phyloP scores from a whole-genome alignment of 306 rosid genomes.

The Elaeagnus macrophylla region DNA sequence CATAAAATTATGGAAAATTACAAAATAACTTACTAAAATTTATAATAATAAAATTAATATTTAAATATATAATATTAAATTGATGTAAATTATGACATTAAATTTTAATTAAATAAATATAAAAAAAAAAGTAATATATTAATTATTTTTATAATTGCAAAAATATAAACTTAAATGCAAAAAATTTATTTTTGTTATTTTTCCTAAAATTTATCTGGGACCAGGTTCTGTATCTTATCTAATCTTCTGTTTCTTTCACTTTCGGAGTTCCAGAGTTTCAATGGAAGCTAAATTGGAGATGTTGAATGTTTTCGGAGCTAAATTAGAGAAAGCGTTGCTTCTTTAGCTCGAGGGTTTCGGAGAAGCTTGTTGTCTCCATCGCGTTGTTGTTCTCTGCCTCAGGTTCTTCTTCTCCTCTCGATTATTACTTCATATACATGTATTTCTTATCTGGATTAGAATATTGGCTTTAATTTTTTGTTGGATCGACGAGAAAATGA shows the following conservation, averaged over 20 bases:
- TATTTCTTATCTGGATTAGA: background rate
- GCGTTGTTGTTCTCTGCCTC: conserved; percentile 58
- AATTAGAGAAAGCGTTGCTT: conserved; percentile 24
- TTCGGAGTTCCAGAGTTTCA: background rate
- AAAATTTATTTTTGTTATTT: too few relatives aligned
- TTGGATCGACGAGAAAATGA: conserved; percentile 15
- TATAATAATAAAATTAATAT: too few relatives aligned
- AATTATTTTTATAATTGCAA: too few relatives aligned
- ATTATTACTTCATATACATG: background rate
- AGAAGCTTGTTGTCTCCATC: conserved; percentile 86
- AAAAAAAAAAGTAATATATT: too few relatives aligned
- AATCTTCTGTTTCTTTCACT: background rate
- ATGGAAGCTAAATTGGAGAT: conserved; percentile 22
- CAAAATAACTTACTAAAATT: too few relatives aligned
- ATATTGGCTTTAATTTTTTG: background rate
- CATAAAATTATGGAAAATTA: too few relatives aligned
- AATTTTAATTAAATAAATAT: too few relatives aligned
- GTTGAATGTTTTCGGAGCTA: conserved; percentile 4
- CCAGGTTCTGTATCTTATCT: background rate
- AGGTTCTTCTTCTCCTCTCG: conserved; percentile 26
- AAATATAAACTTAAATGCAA: too few relatives aligned
- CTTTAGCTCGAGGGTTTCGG: conserved; percentile 64
- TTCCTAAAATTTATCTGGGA: too few relatives aligned
- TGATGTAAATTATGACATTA: too few relatives aligned
- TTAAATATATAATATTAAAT: too few relatives aligned